These are phyloP conservation scores for Mortierella polycephala DNA, from an alignment of 371 early-diverging fungal species.

Conservation along the genomic window DNA sequence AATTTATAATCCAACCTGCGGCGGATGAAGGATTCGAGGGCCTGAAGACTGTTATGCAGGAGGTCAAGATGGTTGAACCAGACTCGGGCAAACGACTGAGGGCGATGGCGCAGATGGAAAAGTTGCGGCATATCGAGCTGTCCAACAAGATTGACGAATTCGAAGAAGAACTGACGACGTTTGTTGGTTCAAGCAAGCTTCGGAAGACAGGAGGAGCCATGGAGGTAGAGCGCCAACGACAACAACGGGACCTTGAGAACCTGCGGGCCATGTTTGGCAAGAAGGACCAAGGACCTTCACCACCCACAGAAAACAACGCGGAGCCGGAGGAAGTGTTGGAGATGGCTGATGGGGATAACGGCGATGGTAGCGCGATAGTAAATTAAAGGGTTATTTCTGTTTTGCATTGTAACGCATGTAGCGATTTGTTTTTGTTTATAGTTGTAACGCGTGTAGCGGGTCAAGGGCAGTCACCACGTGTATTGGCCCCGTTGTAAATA, in stretches of 20 bases:
- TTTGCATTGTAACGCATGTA: too few species aligned
- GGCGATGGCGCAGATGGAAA: constrained; percentile 76
- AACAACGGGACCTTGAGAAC: constrained; percentile 68
- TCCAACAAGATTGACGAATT: constrained; percentile 75
- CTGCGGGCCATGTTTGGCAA: constrained; percentile 66
- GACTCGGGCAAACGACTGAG: constrained; percentile 73
- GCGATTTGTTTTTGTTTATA: too few species aligned
- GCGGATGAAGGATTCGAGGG: constrained; percentile 71
- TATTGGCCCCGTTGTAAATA: too few species aligned
- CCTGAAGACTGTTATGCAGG: constrained; percentile 72
- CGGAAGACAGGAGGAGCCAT: constrained; percentile 78
- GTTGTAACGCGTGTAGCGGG: too few species aligned
- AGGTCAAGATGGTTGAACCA: constrained; percentile 74
- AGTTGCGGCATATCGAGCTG: constrained; percentile 71
- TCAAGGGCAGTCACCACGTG: too few species aligned
- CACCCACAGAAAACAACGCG: too few species aligned
- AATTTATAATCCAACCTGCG: constrained; percentile 61
- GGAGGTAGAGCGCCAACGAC: constrained; percentile 71
- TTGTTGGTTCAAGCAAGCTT: constrained; percentile 70
- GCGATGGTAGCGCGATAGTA: too few species aligned
- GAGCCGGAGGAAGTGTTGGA: background rate
- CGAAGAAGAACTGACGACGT: constrained; percentile 74
- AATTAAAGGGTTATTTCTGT: too few species aligned
- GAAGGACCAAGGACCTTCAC: background rate
- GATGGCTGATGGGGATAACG: background rate